Percentiles rank a stretch among this genome's conserved stretches.
Conservation (phyloP, 176 grass and related monocot genomes). For the Hordeum vulgare region MorexV3_pseudomolecules_assembly NC_058518.1:312704697-312705196, state of each 20-base stretch:
- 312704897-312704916: constrained; percentile 40
- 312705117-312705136: constrained; percentile 74
- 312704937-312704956: not conserved
- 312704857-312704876: constrained; percentile 76
- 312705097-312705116: constrained; percentile 76
- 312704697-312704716: not conserved
- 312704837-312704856: constrained; percentile 86
- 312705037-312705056: constrained; percentile 77
- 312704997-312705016: constrained; percentile 55
- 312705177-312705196: not conserved
- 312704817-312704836: constrained; percentile 60
- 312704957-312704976: not conserved
- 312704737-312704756: not conserved
- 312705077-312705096: constrained; percentile 72
- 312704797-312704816: constrained; percentile 54
- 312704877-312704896: constrained; percentile 89
- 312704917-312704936: not conserved
- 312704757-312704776: not conserved
- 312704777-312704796: not conserved
- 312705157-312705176: not conserved
- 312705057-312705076: constrained; percentile 68
- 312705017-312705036: constrained; percentile 85
- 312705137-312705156: constrained; percentile 9
- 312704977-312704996: not conserved
- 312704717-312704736: not conserved